Conservation (phyloP, 2,329 filamentous ascomycete species). For the Microdochium nivale region DNA sequence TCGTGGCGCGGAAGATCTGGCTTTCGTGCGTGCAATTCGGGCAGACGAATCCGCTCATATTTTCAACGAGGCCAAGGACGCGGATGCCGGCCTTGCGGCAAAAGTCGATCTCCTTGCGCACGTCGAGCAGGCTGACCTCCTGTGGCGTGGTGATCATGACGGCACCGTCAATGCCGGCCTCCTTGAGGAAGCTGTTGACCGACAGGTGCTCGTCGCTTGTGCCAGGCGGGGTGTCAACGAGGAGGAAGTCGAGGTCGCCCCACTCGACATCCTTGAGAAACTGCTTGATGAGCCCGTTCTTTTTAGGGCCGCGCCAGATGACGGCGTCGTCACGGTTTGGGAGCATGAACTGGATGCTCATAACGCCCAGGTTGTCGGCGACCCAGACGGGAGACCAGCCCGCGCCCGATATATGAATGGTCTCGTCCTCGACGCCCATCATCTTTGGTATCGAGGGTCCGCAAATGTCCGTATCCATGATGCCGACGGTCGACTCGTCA, state of each 20-base stretch:
- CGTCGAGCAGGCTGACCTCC: slow-evolving; percentile 85
- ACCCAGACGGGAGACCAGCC: slow-evolving; percentile 98
- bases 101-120: slow-evolving; percentile 96
- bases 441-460: slow-evolving; percentile 96
- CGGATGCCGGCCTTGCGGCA: slow-evolving; percentile 88
- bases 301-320: slow-evolving; percentile 97
- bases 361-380: slow-evolving; percentile 84
- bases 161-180: slow-evolving; percentile 87
- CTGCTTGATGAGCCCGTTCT: slow-evolving; percentile 96
- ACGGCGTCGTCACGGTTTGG: slow-evolving; percentile 89
- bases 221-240: slow-evolving; percentile 92
- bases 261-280: slow-evolving; percentile 97
- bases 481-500: slow-evolving; percentile 69
- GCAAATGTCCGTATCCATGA: slow-evolving; percentile 98
- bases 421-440: slow-evolving; percentile 94
- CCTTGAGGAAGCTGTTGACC: slow-evolving; percentile 85
- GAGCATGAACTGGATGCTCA: slow-evolving; percentile 98
- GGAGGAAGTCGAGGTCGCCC: slow-evolving; percentile 86
- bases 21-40: slow-evolving; percentile 76
- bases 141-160: slow-evolving; percentile 92
- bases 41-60: slow-evolving; percentile 97
- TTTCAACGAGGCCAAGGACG: slow-evolving; percentile 86
- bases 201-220: slow-evolving; percentile 93
- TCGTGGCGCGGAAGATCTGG: slow-evolving; percentile 86
- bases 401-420: slow-evolving; percentile 78